A percentile compares a stretch with the other conserved stretches of the same genome.
phyloP scores from a whole-genome alignment of 75 land plant species.

The Chamaecyparis obtusa region DNA sequence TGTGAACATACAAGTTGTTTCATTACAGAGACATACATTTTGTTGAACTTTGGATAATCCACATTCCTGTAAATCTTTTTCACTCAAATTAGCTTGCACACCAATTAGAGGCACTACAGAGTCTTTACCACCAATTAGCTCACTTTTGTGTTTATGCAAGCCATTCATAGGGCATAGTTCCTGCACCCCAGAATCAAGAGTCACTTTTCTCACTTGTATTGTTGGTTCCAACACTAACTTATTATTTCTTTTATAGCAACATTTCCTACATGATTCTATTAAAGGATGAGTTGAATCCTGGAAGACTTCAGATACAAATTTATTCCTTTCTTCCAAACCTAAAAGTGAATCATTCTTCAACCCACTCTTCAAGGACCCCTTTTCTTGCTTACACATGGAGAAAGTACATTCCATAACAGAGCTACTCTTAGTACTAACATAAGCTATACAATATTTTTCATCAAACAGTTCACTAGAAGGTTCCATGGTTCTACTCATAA shows the following conservation, averaged over 20 bases:
- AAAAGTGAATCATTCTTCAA: neutral
- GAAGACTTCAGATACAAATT: neutral
- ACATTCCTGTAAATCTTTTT: too few relatives aligned
- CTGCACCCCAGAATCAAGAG: neutral
- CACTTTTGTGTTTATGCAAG: neutral
- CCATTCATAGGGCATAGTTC: neutral
- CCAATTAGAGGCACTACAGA: too few relatives aligned
- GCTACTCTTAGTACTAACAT: neutral
- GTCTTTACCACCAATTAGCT: too few relatives aligned
- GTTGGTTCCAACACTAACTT: neutral
- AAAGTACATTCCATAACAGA: neutral
- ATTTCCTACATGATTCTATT: neutral
- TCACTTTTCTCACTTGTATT: neutral
- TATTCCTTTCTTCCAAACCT: neutral
- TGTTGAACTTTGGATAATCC: too few relatives aligned
- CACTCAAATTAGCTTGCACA: neutral
- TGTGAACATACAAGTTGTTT: neutral
- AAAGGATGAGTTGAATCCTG: neutral
- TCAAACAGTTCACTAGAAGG: neutral
- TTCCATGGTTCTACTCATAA: neutral
- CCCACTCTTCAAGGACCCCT: neutral
- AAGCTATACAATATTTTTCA: neutral
- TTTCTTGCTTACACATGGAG: neutral
- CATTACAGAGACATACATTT: too few relatives aligned
- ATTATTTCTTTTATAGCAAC: neutral